phyloP scores from a whole-genome alignment of 208 protist genomes.

The Acanthamoeba rhysodes region DNA sequence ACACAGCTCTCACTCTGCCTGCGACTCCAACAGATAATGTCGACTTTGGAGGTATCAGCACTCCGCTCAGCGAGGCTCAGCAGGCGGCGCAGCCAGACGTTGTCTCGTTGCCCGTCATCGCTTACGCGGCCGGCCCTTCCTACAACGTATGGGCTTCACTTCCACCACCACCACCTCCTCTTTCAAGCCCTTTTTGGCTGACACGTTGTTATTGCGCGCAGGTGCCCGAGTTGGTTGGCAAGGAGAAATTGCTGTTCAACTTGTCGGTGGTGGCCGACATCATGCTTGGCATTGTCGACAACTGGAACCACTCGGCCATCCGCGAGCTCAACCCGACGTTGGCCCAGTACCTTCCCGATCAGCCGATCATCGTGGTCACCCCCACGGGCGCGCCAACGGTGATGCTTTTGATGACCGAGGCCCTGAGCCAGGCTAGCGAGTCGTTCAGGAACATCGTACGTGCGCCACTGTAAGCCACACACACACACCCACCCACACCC shows the following conservation, averaged over 20 bases:
- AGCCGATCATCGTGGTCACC: not conserved
- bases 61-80: not conserved
- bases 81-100: slow-evolving; percentile 5
- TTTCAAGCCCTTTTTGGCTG: not conserved
- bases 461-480: not conserved
- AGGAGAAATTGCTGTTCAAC: slow-evolving; percentile 42
- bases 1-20: too few species aligned
- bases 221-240: slow-evolving; percentile 34
- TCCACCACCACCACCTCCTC: not conserved
- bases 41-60: slow-evolving; percentile 22
- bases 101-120: not conserved
- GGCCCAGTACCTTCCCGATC: not conserved
- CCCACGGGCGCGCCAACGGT: not conserved
- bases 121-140: not conserved
- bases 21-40: not conserved
- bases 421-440: not conserved
- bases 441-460: not conserved
- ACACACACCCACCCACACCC: not conserved
- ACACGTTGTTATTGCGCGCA: not conserved
- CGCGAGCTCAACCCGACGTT: not conserved
- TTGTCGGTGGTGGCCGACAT: slow-evolving; percentile 20
- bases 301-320: slow-evolving; percentile 1
- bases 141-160: not conserved
- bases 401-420: not conserved
- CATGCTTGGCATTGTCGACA: slow-evolving; percentile 33